phyloP scores from a whole-genome alignment of 495 filamentous ascomycete genomes.

The Bathelium albidoporum region DNA sequence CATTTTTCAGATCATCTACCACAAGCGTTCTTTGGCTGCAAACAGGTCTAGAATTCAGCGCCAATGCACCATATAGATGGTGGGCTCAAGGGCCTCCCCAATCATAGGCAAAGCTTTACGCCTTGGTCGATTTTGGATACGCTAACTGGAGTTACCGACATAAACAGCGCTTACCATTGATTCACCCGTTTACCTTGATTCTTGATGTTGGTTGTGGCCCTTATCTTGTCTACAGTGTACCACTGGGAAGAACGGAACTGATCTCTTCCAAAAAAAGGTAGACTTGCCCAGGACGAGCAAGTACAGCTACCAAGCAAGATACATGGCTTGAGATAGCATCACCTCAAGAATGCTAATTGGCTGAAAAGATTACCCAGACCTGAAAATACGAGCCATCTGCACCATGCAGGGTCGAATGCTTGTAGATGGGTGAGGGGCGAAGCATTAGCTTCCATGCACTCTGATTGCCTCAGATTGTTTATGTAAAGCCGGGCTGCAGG shows the following conservation, averaged over 20 bases:
- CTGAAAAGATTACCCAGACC: neutral
- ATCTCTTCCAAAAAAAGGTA: neutral
- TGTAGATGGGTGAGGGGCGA: neutral
- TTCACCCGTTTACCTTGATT: neutral
- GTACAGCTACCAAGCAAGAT: neutral
- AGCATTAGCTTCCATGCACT: neutral
- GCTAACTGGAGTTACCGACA: neutral
- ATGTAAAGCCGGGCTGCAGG: neutral
- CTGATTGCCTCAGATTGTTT: slow-evolving; percentile 4
- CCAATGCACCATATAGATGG: too few relatives aligned
- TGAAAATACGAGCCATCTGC: neutral
- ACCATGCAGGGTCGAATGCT: neutral
- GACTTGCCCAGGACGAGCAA: neutral
- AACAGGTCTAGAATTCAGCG: neutral
- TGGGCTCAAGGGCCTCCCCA: neutral
- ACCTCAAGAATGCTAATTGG: neutral
- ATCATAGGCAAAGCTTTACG: neutral
- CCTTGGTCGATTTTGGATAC: neutral
- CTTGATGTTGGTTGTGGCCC: too few relatives aligned
- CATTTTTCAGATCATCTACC: neutral
- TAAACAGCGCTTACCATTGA: neutral
- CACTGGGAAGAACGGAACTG: too few relatives aligned
- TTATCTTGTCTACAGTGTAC: too few relatives aligned
- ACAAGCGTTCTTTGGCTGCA: neutral
- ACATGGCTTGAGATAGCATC: neutral